A percentile compares a stretch with the other conserved stretches of the same genome.
Conservation (phyloP, 1,284 basidiomycete species). For the Taiwanofungus camphoratus region DNA sequence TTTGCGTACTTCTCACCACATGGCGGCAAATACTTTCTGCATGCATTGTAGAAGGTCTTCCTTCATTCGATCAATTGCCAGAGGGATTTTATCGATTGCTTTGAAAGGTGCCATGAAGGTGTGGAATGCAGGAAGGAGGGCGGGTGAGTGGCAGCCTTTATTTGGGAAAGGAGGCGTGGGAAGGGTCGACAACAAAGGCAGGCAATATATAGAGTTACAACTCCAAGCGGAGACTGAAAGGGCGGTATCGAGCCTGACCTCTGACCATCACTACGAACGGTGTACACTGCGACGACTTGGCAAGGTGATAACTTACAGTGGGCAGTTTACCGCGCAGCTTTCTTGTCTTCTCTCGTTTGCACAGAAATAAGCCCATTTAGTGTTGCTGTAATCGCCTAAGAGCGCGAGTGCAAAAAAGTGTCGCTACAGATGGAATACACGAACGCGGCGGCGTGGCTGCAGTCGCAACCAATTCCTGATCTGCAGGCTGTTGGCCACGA, state of each 20-base stretch:
- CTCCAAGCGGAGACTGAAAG: slow-evolving; percentile 23
- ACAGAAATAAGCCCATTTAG: slow-evolving; percentile 49
- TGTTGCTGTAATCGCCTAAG: slow-evolving; percentile 43
- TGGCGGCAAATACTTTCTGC: too few species aligned
- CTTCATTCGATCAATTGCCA: too few species aligned
- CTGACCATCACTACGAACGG: slow-evolving; percentile 27
- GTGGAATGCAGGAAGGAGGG: not conserved
- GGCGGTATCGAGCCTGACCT: slow-evolving; percentile 22
- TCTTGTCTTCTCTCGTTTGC: slow-evolving; percentile 32
- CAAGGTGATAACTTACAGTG: slow-evolving; percentile 24
- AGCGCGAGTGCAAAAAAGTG: slow-evolving; percentile 41
- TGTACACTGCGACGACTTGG: slow-evolving; percentile 23
- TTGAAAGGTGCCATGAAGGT: too few species aligned
- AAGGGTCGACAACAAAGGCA: slow-evolving; percentile 10
- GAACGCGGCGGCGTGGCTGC: slow-evolving; percentile 55
- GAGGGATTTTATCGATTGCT: too few species aligned
- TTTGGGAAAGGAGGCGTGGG: slow-evolving; percentile 15
- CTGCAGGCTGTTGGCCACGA: slow-evolving; percentile 32
- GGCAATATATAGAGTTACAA: slow-evolving; percentile 13
- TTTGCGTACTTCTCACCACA: too few species aligned
- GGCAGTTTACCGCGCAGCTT: slow-evolving; percentile 17
- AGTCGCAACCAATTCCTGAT: slow-evolving; percentile 36
- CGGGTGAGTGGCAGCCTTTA: too few species aligned
- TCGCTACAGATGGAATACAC: slow-evolving; percentile 46
- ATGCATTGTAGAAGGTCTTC: too few species aligned